Conservation (phyloP, 441 rosid species). For the Gossypium armourianum region DNA sequence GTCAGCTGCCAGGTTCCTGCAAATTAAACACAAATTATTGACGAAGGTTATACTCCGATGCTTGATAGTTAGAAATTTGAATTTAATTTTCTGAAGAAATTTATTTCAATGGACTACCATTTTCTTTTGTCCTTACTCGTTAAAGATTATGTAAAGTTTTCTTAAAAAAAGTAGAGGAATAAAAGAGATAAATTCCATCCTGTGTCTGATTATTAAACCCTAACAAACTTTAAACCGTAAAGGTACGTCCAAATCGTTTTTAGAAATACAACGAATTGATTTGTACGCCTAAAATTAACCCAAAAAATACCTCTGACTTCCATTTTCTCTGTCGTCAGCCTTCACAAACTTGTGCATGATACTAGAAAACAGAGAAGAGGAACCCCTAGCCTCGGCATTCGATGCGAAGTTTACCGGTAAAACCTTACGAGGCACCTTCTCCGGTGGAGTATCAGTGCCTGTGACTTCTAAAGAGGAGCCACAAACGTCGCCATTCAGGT, state of each 20-base stretch:
- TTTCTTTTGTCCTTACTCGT: neutral
- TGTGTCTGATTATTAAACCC: neutral
- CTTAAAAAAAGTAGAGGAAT: neutral
- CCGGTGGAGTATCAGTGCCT: conserved; percentile 87
- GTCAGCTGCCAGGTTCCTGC: conserved; percentile 26
- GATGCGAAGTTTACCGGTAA: conserved; percentile 29
- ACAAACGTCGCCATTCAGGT: conserved; percentile 13
- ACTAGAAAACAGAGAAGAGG: conserved; percentile 66
- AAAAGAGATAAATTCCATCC: neutral
- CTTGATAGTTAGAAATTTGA: neutral
- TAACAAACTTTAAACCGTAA: conserved; percentile 2
- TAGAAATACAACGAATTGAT: neutral
- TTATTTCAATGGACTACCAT: neutral
- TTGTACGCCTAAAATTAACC: neutral
- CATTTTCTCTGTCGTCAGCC: conserved; percentile 35
- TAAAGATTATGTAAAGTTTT: neutral
- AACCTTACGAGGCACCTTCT: conserved; percentile 70
- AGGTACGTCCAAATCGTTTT: conserved; percentile 1
- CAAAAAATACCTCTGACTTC: conserved; percentile 33
- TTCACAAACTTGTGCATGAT: conserved; percentile 82
- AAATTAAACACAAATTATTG: neutral
- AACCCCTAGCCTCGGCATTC: conserved; percentile 25
- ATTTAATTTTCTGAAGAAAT: neutral
- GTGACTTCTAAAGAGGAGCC: conserved; percentile 37
- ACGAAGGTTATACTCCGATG: neutral